These are phyloP conservation scores for Epichloe gansuensis DNA, from an alignment of 2,329 filamentous ascomycete genomes.

Conservation along the genomic window DNA sequence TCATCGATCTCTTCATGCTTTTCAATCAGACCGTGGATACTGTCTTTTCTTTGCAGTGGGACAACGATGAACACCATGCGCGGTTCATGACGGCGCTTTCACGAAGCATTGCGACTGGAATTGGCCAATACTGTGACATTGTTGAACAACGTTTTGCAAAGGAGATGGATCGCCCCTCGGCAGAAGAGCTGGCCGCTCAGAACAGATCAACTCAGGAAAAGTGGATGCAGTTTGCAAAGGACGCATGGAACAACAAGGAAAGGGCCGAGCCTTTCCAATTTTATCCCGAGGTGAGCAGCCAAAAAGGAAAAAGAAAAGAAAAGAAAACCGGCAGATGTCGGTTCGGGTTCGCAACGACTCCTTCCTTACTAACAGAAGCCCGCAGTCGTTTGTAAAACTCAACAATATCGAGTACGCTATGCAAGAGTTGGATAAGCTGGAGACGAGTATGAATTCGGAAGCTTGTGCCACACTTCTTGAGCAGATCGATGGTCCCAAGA, in stretches of 20 bases:
- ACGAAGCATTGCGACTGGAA: slow-evolving; percentile 68
- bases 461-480: slow-evolving; percentile 73
- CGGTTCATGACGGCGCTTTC: slow-evolving; percentile 93
- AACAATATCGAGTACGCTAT: slow-evolving; percentile 97
- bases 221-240: slow-evolving; percentile 85
- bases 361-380: slow-evolving; percentile 15
- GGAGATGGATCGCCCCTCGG: slow-evolving; percentile 87
- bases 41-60: slow-evolving; percentile 77
- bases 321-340: not conserved
- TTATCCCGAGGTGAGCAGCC: slow-evolving; percentile 61
- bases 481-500: slow-evolving; percentile 56
- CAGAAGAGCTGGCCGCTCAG: slow-evolving; percentile 69
- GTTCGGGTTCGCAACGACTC: not conserved
- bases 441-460: slow-evolving; percentile 83
- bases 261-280: slow-evolving; percentile 96
- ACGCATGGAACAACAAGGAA: slow-evolving; percentile 83
- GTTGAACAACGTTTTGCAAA: slow-evolving; percentile 73
- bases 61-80: slow-evolving; percentile 83
- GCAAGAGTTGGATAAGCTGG: slow-evolving; percentile 79
- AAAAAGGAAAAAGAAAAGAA: not conserved
- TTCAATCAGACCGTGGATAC: slow-evolving; percentile 89
- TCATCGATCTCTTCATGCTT: slow-evolving; percentile 84
- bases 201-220: slow-evolving; percentile 79
- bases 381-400: slow-evolving; percentile 88
- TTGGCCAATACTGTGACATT: slow-evolving; percentile 83